Conservation (phyloP, 805 yeast genomes). For the Yamadazyma endophytica region DNA sequence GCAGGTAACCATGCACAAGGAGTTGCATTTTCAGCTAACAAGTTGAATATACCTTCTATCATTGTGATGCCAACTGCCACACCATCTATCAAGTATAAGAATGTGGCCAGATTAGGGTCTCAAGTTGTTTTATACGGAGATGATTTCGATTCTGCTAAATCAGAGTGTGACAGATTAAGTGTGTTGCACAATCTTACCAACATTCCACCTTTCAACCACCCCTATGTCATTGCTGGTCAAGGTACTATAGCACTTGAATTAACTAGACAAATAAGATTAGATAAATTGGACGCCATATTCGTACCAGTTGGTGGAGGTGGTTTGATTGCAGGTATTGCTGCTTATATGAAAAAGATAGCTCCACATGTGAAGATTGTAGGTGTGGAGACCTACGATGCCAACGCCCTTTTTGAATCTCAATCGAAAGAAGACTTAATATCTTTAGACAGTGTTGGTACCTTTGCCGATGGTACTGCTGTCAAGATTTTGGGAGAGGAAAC, state of each 20-base stretch:
- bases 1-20: slow-evolving; percentile 99
- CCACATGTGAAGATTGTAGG: slow-evolving; percentile 97
- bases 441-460: slow-evolving; percentile 79
- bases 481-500: slow-evolving; percentile 87
- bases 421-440: slow-evolving; percentile 49
- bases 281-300: slow-evolving; percentile 79
- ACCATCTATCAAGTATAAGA: slow-evolving; percentile 89
- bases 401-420: slow-evolving; percentile 78
- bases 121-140: slow-evolving; percentile 91
- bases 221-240: slow-evolving; percentile 97
- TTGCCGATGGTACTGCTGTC: slow-evolving; percentile 99
- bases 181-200: slow-evolving; percentile 71
- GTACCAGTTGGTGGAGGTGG: slow-evolving; percentile 98
- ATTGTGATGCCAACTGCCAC: slow-evolving; percentile 98
- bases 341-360: slow-evolving; percentile 89
- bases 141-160: slow-evolving; percentile 93
- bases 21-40: slow-evolving; percentile 87
- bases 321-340: slow-evolving; percentile 81
- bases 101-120: slow-evolving; percentile 89
- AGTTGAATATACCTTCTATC: slow-evolving; percentile 85
- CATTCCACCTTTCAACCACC: slow-evolving; percentile 98
- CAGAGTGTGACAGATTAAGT: slow-evolving; percentile 74
- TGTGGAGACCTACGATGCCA: slow-evolving; percentile 94
- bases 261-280: slow-evolving; percentile 76
- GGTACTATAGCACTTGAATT: slow-evolving; percentile 96